phyloP scores from a whole-genome alignment of 305 asterid genomes.

The Fraxinus nigra region DNA sequence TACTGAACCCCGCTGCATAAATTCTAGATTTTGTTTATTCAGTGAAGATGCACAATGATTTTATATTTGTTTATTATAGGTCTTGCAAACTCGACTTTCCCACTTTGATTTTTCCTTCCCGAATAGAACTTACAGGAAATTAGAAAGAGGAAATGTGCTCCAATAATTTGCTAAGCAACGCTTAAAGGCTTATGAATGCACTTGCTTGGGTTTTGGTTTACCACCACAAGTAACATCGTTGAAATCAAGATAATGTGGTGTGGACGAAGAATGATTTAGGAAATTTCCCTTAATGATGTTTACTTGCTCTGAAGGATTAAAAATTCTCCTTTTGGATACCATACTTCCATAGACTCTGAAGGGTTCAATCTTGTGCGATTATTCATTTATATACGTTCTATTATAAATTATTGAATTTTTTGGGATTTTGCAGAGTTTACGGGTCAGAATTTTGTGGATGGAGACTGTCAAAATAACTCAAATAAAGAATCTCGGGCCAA shows the following conservation, averaged over 20 bases:
- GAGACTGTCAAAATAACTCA: slow-evolving; percentile 27
- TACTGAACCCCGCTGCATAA: background rate
- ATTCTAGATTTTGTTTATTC: background rate
- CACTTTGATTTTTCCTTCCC: background rate
- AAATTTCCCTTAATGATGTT: background rate
- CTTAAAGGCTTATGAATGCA: background rate
- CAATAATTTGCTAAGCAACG: background rate
- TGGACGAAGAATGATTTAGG: background rate
- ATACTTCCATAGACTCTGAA: background rate
- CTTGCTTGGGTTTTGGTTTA: background rate
- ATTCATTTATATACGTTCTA: background rate
- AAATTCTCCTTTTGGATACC: background rate
- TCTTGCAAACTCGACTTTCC: background rate
- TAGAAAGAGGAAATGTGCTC: background rate
- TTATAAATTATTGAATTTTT: slow-evolving; percentile 10
- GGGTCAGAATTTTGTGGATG: slow-evolving; percentile 67
- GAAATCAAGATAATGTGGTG: background rate
- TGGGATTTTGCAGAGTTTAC: slow-evolving; percentile 56
- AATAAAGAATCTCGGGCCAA: slow-evolving; percentile 30
- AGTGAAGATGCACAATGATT: background rate
- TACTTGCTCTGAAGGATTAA: background rate
- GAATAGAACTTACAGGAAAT: background rate
- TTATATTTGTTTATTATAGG: background rate
- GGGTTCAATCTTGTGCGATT: background rate
- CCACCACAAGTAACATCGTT: background rate